Conservation (phyloP, 768 basidiomycete genomes). For the Tulasnella sp. region DNA sequence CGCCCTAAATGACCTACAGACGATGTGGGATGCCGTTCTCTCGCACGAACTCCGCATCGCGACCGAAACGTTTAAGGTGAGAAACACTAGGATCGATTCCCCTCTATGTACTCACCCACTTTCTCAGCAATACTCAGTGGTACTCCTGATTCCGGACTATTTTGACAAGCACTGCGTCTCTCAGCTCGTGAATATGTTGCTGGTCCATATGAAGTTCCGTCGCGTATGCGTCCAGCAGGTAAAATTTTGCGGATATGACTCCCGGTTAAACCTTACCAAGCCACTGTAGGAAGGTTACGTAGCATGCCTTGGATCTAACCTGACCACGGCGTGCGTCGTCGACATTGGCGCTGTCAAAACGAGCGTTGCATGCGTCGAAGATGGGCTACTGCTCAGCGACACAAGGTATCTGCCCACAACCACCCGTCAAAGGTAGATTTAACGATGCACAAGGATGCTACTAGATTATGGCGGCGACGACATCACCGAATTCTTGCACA, state of each 20-base stretch:
- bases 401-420: constrained; percentile 46
- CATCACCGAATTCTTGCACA: constrained; percentile 78
- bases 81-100: constrained; percentile 11
- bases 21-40: constrained; percentile 51
- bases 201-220: constrained; percentile 79
- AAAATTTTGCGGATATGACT: constrained; percentile 29
- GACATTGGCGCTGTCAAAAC: constrained; percentile 82
- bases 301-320: constrained; percentile 79
- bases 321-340: constrained; percentile 90
- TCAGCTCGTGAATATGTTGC: constrained; percentile 57
- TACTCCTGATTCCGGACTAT: constrained; percentile 86
- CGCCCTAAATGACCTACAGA: constrained; percentile 65
- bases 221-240: constrained; percentile 89
- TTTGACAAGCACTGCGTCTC: constrained; percentile 76
- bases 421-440: not conserved
- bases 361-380: constrained; percentile 86
- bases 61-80: constrained; percentile 46
- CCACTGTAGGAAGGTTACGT: constrained; percentile 31
- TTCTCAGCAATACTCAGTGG: constrained; percentile 64
- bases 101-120: not conserved
- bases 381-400: constrained; percentile 77
- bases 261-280: not conserved
- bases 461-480: constrained; percentile 90
- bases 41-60: constrained; percentile 45
- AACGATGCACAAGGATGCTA: constrained; percentile 39